Evolutionary conservation across 2,329 filamentous ascomycete species (phyloP), one percentile per base, ranked within the genome.

Genomic region (Claviceps maximensis): DNA sequence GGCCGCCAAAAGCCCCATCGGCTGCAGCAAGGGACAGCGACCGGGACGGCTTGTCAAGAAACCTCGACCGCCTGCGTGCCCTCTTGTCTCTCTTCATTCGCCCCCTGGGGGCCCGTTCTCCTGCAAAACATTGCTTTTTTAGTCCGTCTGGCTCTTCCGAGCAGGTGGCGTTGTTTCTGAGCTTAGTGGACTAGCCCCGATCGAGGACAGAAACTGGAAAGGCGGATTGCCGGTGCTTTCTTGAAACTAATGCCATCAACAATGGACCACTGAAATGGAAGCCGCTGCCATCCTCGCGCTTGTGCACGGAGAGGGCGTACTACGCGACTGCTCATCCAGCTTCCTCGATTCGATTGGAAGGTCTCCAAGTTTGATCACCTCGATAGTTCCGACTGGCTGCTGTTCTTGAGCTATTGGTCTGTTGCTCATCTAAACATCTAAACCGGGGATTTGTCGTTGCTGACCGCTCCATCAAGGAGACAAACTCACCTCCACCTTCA

Each of bases 251-350:
- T 19, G 44, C 44, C 44, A 49, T n/a, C 29, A 19, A 46, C 49
- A 52, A 50, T 53, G 51, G 55, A 56, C 56, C 55, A 54, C 52
- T 58, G 51, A 52, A 54, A 53, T 57, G 58, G 55, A 53, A 57
- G 48, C 53, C 31, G 38, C 29, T 57, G 47, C 50, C 41, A 31
- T 47, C 57, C 47, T 53, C 54, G 54, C 56, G 54, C 54, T 56
- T 56, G 47, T 52, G 50, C 55, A 25, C 41, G 49, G 25, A 44
- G 36, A 27, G 50, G 50, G 54, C 55, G 52, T 59, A 54, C 51
- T 54, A 47, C 50, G 51, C 51, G 50, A 52, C 54, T 45, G 25
- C 44, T 45, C 49, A 49, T 53, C 23, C 47, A 47, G 52, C 33
- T 53, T 50, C 31, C 51, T 53, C 1, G 31, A 19, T 42, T 31